Evolutionary conservation across 129 eudicot genomes (phyloP).

Genomic region (Smallanthus sonchifolius): DNA sequence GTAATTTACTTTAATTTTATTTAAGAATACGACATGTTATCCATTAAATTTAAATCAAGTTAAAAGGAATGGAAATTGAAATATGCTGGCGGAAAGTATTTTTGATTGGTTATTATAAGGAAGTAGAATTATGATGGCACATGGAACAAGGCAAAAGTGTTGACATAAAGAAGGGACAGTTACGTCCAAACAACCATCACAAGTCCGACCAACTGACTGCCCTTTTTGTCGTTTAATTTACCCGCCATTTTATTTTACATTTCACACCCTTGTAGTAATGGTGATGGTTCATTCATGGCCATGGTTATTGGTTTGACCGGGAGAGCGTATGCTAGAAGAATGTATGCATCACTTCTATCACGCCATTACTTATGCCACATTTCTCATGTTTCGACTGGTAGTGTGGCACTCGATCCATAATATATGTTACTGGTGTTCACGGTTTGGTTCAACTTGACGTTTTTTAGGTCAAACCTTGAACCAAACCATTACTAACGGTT

Average conservation of each 20-base stretch:
- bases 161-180: slow-evolving; percentile 29
- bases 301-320: slow-evolving; percentile 5
- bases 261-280: slow-evolving; percentile 12
- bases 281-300: not conserved
- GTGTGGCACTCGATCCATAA: no score
- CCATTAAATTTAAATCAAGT: not conserved
- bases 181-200: slow-evolving; percentile 27
- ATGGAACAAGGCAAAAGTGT: slow-evolving; percentile 24
- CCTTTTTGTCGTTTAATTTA: slow-evolving; percentile 24
- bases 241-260: slow-evolving; percentile 9
- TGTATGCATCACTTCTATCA: no score
- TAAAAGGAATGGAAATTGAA: not conserved
- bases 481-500: no score
- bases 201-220: slow-evolving; percentile 29
- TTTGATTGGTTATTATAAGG: not conserved
- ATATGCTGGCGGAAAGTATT: not conserved
- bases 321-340: not conserved
- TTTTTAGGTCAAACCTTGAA: no score
- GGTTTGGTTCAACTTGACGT: no score
- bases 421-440: no score
- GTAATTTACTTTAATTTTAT: not conserved
- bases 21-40: not conserved
- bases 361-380: no score
- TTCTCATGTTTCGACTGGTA: no score
- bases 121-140: slow-evolving; percentile 17